Evolutionary conservation across 2,329 filamentous ascomycete species (phyloP).

Genomic region (Penicillium carneum): DNA sequence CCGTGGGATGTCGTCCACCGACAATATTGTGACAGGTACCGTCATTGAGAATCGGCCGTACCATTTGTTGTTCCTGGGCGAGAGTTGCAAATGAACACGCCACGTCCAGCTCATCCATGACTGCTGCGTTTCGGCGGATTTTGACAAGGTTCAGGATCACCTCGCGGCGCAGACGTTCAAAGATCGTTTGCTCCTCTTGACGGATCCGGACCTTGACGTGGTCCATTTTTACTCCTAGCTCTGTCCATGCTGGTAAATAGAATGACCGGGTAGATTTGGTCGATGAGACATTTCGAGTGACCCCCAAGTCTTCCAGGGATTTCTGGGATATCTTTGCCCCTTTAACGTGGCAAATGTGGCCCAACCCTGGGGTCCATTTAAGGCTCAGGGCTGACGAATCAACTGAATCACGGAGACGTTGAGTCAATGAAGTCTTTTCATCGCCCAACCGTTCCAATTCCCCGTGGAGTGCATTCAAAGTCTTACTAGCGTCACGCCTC

Average conservation of each 20-base stretch:
- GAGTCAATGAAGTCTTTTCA: constrained; percentile 68
- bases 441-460: constrained; percentile 67
- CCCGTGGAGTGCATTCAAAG: constrained; percentile 71
- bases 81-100: constrained; percentile 83
- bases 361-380: constrained; percentile 84
- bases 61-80: constrained; percentile 75
- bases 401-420: constrained; percentile 68
- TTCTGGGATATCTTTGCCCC: constrained; percentile 70
- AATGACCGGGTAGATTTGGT: constrained; percentile 86
- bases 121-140: constrained; percentile 85
- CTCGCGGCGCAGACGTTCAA: constrained; percentile 73
- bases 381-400: constrained; percentile 72
- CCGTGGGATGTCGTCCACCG: constrained; percentile 88
- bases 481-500: constrained; percentile 69
- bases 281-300: constrained; percentile 70
- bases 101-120: constrained; percentile 92
- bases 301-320: constrained; percentile 52
- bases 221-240: constrained; percentile 79
- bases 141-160: constrained; percentile 84
- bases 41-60: constrained; percentile 74
- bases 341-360: constrained; percentile 89
- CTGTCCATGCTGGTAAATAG: constrained; percentile 82
- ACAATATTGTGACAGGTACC: constrained; percentile 75
- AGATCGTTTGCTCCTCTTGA: constrained; percentile 81
- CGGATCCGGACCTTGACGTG: constrained; percentile 78